These are phyloP conservation scores for Cystobasidium slooffiae DNA, from an alignment of 1,284 basidiomycete genomes.

Conservation along the genomic window DNA sequence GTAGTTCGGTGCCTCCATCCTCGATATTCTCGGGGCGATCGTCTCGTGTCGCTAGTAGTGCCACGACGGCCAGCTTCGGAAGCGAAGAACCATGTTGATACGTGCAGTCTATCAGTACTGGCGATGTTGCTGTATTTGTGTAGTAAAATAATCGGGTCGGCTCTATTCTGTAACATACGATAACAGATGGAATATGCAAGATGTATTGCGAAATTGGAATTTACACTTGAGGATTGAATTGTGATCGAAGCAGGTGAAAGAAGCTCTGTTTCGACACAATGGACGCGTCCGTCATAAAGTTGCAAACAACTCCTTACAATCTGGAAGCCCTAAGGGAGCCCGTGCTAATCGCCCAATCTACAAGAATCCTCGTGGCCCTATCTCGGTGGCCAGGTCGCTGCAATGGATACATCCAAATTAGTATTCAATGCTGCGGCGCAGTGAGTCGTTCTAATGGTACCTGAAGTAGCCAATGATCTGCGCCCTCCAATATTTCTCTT, in stretches of 20 bases:
- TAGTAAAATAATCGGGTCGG: neutral
- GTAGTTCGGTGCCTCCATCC: neutral
- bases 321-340: too few relatives aligned
- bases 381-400: conserved; percentile 1
- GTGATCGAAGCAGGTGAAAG: too few relatives aligned
- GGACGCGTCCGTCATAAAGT: too few relatives aligned
- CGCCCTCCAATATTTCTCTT: conserved; percentile 42
- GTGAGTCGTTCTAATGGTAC: conserved; percentile 4
- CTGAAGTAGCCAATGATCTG: conserved; percentile 49
- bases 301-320: too few relatives aligned
- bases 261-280: too few relatives aligned
- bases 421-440: too few relatives aligned
- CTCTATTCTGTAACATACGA: neutral
- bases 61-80: conserved; percentile 13
- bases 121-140: neutral
- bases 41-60: conserved; percentile 14
- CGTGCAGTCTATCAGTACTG: neutral
- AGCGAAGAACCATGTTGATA: conserved; percentile 13
- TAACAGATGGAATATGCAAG: too few relatives aligned
- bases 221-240: too few relatives aligned
- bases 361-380: neutral
- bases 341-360: neutral
- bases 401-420: neutral
- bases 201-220: too few relatives aligned
- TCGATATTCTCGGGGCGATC: conserved; percentile 1